Evolutionary conservation across 176 grass and related monocot species (phyloP).

Genomic region (Hordeum marinum): DNA sequence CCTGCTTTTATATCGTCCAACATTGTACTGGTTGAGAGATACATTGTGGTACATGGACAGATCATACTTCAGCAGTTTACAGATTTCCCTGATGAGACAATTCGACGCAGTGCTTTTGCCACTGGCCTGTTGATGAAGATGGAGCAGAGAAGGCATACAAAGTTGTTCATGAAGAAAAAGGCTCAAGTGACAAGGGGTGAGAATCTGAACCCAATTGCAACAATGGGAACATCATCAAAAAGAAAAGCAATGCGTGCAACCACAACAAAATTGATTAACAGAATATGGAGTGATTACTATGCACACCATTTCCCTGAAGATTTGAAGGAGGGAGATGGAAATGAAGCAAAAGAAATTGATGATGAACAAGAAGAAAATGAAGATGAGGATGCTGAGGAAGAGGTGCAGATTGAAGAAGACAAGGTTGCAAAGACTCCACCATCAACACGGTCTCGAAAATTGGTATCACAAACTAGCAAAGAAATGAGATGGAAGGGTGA

Average conservation of each 20-base stretch:
- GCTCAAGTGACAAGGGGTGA: conserved; percentile 49
- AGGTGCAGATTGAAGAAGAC: conserved; percentile 38
- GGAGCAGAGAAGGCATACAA: conserved; percentile 79
- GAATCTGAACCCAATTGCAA: conserved; percentile 87
- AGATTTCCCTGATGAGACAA: conserved; percentile 89
- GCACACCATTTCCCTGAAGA: conserved; percentile 85
- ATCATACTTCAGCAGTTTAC: conserved; percentile 97
- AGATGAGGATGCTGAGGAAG: conserved; percentile 61
- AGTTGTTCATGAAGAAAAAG: conserved; percentile 89
- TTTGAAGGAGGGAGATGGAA: conserved; percentile 43
- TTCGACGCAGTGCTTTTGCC: conserved; percentile 80
- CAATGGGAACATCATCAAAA: conserved; percentile 54
- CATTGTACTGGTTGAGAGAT: conserved; percentile 66
- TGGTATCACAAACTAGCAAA: conserved; percentile 40
- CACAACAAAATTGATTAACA: conserved; percentile 78
- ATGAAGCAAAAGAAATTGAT: conserved; percentile 66
- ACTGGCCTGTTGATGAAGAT: conserved; percentile 79
- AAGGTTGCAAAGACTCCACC: conserved; percentile 32
- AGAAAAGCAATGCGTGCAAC: conserved; percentile 95
- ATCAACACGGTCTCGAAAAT: conserved; percentile 39
- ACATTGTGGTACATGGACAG: conserved; percentile 87
- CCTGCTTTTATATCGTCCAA: conserved; percentile 72
- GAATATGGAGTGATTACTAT: conserved; percentile 88
- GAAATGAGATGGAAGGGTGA: conserved; percentile 71
- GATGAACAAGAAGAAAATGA: conserved; percentile 82